Evolutionary conservation across 495 filamentous ascomycete species (phyloP).

Genomic region (Penicillium argentinense): DNA sequence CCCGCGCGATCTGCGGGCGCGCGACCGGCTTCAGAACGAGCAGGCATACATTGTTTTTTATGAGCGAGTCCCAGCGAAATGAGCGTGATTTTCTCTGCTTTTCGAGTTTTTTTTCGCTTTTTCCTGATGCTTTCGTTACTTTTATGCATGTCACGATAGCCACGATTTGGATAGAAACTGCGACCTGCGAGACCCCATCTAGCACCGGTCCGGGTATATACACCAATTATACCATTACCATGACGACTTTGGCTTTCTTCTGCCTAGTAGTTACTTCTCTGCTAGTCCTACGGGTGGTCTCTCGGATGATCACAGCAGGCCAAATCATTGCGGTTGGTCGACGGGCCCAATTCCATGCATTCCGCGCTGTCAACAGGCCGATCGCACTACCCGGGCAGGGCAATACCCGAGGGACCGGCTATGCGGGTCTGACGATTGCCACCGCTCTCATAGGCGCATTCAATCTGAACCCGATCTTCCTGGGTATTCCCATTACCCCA

Average conservation of each 20-base stretch:
- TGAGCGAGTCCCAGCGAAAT: slow-evolving; percentile 54
- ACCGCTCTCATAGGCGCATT: slow-evolving; percentile 4
- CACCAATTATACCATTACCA: no score
- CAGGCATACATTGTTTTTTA: slow-evolving; percentile 72
- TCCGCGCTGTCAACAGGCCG: neutral
- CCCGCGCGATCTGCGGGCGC: slow-evolving; percentile 47
- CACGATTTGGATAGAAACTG: slow-evolving; percentile 21
- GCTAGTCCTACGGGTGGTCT: no score
- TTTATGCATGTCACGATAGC: slow-evolving; percentile 25
- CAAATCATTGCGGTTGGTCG: no score
- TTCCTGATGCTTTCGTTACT: slow-evolving; percentile 25
- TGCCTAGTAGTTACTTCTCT: no score
- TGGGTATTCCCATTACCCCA: no score
- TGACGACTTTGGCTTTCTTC: no score
- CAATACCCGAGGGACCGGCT: slow-evolving; percentile 6
- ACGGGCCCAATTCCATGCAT: slow-evolving; percentile 1
- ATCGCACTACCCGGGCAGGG: neutral
- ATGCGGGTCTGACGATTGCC: neutral
- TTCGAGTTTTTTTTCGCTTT: slow-evolving; percentile 6
- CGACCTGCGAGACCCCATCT: no score
- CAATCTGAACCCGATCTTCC: no score
- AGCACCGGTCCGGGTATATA: slow-evolving; percentile 4
- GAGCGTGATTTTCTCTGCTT: slow-evolving; percentile 19
- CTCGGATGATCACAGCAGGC: no score
- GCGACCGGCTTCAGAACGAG: slow-evolving; percentile 56